These are phyloP conservation scores for Thelonectria rubi DNA, from an alignment of 2,329 filamentous ascomycete genomes.

Conservation along the genomic window DNA sequence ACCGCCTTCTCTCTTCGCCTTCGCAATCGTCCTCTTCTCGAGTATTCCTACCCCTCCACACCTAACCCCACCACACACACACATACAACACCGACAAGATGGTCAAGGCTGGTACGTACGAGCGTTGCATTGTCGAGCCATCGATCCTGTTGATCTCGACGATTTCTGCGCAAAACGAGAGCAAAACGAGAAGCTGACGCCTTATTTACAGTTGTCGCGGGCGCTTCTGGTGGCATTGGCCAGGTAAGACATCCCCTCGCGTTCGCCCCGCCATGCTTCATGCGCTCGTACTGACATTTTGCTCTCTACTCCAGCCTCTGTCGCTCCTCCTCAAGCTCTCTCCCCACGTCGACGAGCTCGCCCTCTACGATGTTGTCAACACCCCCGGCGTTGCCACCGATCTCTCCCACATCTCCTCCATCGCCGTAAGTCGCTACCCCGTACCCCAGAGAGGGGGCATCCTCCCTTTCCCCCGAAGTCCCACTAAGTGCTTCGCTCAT, in stretches of 20 bases:
- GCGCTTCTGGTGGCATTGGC: constrained; percentile 97
- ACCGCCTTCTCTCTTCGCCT: neutral
- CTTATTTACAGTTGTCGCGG: constrained; percentile 76
- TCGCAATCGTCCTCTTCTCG: constrained; percentile 3
- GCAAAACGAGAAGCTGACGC: constrained; percentile 8
- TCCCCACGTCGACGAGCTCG: constrained; percentile 88
- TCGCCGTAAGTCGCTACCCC: constrained; percentile 66
- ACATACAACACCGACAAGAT: constrained; percentile 51
- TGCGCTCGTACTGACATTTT: constrained; percentile 33
- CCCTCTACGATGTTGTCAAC: constrained; percentile 99
- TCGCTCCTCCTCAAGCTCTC: constrained; percentile 95
- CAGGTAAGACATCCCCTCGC: constrained; percentile 69
- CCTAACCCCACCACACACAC: constrained; percentile 21
- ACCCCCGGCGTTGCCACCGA: constrained; percentile 95
- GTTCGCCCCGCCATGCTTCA: constrained; percentile 1
- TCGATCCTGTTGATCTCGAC: constrained; percentile 31
- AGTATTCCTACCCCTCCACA: constrained; percentile 16
- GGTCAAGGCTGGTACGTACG: constrained; percentile 68
- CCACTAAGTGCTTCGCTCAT: constrained; percentile 43
- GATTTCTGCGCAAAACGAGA: constrained; percentile 3
- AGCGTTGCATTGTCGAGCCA: constrained; percentile 23
- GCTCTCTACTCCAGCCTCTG: constrained; percentile 71
- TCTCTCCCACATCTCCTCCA: constrained; percentile 95
- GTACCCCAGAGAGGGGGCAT: constrained; percentile 22
- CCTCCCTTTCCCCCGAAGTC: constrained; percentile 36